Percentiles rank a stretch among this genome's conserved stretches.
phyloP scores from a whole-genome alignment of 257 asterid genomes.

The Solanum arcanum region DNA sequence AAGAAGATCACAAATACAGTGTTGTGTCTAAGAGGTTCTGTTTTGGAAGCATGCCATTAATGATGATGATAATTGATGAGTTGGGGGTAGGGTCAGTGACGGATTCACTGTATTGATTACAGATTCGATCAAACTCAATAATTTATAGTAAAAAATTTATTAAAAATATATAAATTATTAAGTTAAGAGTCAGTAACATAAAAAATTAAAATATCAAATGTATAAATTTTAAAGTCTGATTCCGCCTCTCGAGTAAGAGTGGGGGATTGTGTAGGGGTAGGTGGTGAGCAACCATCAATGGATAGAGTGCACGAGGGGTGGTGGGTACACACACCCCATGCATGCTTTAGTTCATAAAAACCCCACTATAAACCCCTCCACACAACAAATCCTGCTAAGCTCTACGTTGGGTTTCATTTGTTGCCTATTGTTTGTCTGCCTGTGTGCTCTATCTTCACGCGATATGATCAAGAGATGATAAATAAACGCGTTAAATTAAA shows the following conservation, averaged over 20 bases:
- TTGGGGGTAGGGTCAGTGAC: not conserved
- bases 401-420: not conserved
- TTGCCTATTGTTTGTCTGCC: not conserved
- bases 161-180: not conserved
- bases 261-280: slow-evolving; percentile 2
- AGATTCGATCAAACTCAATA: not conserved
- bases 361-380: slow-evolving; percentile 10
- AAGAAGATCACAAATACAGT: not conserved
- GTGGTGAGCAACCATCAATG: slow-evolving; percentile 48
- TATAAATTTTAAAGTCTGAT: not conserved
- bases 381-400: not conserved
- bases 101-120: not conserved
- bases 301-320: slow-evolving; percentile 66
- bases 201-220: fast-evolving
- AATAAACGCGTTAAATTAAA: not conserved
- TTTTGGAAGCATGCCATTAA: slow-evolving; percentile 46
- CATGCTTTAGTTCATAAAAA: not conserved
- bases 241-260: fast-evolving
- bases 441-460: not conserved
- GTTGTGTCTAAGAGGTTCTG: slow-evolving; percentile 7
- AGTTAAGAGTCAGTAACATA: not conserved
- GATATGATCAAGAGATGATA: not conserved
- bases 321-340: slow-evolving; percentile 14
- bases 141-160: not conserved
- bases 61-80: slow-evolving; percentile 35